Evolutionary conservation across 2,329 filamentous ascomycete species (phyloP), one percentile per base, ranked within the genome.

Genomic region (Pseudonectria foliicola): DNA sequence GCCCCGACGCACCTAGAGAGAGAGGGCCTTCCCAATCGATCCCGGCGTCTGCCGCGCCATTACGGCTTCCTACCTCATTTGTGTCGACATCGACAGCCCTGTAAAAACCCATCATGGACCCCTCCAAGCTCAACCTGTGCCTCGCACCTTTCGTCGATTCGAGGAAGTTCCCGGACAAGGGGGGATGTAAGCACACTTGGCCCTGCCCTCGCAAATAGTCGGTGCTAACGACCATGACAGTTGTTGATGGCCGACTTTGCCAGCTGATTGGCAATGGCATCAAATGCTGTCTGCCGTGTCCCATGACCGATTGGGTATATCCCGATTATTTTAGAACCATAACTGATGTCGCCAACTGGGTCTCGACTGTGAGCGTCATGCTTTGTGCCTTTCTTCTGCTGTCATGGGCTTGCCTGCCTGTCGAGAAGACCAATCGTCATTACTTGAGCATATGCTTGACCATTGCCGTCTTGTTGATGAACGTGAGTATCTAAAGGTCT

Each of bases 361-460:
- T 95, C 37, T 87, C 85, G 44, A 78, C 94, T 12, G 76, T 71
- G 8, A 79, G 86, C 35, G 71, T 88, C 27, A 62, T 82, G 31
- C 78, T 83, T 49, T 82, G 84, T 42, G 53, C 79, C 12, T 90
- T 92, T 53, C 67, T 96, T 37, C 66, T 96, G 12, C 33, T 85
- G 6, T 93, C 87, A 6, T 96, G 88, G 71, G 66, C 77, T 4
- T 70, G 82, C 11, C 68, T 98, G 14, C 89, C 92, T 0, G 77
- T 86, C 15, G 87, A 94, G 50, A 90, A 86, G 66, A 95, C 92
- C 6, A 79, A 87, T 54, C 80, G 89, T 34, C 92, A 98, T 59
- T 96, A 96, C 54, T 69, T 98, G 25, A 95, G 85, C 55, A 82
- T 95, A 45, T 92, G 87, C 57, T 68, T 96, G 33, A 83, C 85